Evolutionary conservation across 2,329 filamentous ascomycete species (phyloP).

Genomic region (Nemania sp.): DNA sequence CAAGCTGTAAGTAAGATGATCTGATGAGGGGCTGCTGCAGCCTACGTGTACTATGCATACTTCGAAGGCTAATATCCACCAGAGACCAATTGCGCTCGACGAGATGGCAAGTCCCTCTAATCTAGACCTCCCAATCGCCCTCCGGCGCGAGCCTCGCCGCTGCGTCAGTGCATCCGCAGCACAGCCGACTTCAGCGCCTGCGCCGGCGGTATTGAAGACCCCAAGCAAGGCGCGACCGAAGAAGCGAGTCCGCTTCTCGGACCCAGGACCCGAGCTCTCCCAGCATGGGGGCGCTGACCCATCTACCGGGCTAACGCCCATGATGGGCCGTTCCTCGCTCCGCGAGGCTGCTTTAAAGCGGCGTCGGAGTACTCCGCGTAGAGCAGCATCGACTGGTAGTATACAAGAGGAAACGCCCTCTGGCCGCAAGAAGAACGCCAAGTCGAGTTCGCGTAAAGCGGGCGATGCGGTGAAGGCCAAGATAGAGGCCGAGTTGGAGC

Average conservation of each 20-base stretch:
- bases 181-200: conserved; percentile 32
- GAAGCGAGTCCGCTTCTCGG: conserved; percentile 70
- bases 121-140: conserved; percentile 64
- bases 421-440: conserved; percentile 54
- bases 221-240: conserved; percentile 52
- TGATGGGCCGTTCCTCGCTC: conserved; percentile 65
- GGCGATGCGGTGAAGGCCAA: conserved; percentile 49
- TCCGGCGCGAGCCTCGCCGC: conserved; percentile 65
- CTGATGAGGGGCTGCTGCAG: conserved; percentile 4
- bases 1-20: conserved; percentile 3
- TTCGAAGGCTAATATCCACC: neutral
- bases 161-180: conserved; percentile 44
- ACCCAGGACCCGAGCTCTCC: conserved; percentile 60
- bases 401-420: conserved; percentile 40
- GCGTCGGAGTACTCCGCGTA: conserved; percentile 57
- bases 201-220: conserved; percentile 43
- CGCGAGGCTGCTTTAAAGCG: conserved; percentile 52
- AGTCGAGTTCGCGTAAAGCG: conserved; percentile 55
- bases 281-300: conserved; percentile 41
- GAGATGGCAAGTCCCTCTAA: conserved; percentile 40
- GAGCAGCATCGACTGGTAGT: conserved; percentile 22
- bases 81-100: conserved; percentile 23
- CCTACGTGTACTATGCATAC: neutral
- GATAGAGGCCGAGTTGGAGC: conserved; percentile 59
- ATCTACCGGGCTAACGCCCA: conserved; percentile 69